Evolutionary conservation across 2,329 filamentous ascomycete genomes (phyloP), one percentile per base, ranked within the genome.

Genomic region (Westerdykella ornata): DNA sequence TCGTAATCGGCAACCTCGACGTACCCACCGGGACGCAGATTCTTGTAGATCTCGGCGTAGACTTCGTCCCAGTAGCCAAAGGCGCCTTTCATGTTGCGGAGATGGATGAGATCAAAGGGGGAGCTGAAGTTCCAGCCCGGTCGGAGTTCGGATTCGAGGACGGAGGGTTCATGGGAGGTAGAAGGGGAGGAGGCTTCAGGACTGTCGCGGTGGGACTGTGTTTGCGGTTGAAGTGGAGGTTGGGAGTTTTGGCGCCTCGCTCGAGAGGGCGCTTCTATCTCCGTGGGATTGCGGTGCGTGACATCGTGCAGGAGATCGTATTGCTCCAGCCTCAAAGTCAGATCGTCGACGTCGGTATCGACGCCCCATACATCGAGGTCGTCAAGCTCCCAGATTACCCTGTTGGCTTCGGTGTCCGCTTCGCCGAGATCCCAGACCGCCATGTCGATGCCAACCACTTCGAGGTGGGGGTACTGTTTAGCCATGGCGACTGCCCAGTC

Each of bases 371-470:
- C 52, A 31, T 67, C 63, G 8, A 67, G 42, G 40, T 67, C 59
- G 37, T 66, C 63, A 9, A 67, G 51, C 39, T 67, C 62, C 64
- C 64, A 67, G 5, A 46, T 59, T 19, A 61, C 60, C 2, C 49
- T 38, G 5, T 49, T 50, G 14, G 56, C 37, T 3, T 66, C 61
- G 8, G 61, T 62, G 46, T 71, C 65, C 9, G 69, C 72, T 14
- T 72, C 69, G 43, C 73, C 70, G n/a, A 75, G 60, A 47, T 74
- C 71, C 61, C 74, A 74, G 32, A 66, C 67, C 5, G 73, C 57
- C 42, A 68, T 63, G 46, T 73, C 71, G 46, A 74, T 68, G 18
- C 71, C 72, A 18, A 74, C 68, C n/a, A 75, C 68, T 41, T 72
- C 67, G 18, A 69, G 61, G 14, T 64, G 54, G 6, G 72, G 71